Evolutionary conservation across 108 stramenopile genomes (phyloP).

Genomic region (Cyclotella sp.): DNA sequence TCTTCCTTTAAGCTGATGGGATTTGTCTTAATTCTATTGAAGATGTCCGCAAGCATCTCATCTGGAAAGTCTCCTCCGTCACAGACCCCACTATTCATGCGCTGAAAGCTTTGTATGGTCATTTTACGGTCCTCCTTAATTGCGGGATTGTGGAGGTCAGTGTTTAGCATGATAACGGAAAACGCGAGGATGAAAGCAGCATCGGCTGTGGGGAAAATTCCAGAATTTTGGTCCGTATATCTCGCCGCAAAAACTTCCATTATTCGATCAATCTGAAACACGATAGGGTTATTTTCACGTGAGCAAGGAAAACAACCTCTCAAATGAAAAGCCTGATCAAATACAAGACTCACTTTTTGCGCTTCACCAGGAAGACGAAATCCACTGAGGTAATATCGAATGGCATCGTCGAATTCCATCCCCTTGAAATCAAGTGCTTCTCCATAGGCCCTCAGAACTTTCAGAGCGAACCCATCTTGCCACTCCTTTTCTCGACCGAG

Average conservation of each 20-base stretch:
- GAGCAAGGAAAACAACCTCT: neutral
- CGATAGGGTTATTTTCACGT: conserved; percentile 5
- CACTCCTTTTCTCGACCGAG: conserved; percentile 95
- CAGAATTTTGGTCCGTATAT: conserved; percentile 87
- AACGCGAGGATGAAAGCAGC: conserved; percentile 97
- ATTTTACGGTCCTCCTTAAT: conserved; percentile 93
- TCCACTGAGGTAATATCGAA: conserved; percentile 94
- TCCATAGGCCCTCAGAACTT: conserved; percentile 93
- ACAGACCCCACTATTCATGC: conserved; percentile 97
- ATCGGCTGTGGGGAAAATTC: conserved; percentile 93
- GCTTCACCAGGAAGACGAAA: conserved; percentile 99
- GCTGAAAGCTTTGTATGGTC: conserved; percentile 94
- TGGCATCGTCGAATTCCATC: conserved; percentile 93
- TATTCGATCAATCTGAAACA: conserved; percentile 93
- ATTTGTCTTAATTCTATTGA: conserved; percentile 91
- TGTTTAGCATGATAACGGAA: conserved; percentile 99
- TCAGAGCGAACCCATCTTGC: conserved; percentile 87
- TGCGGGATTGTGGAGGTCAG: conserved; percentile 98
- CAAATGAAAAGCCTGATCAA: neutral
- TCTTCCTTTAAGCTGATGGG: conserved; percentile 98
- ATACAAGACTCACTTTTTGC: conserved; percentile 80
- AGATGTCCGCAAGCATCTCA: conserved; percentile 90
- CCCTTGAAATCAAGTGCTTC: conserved; percentile 90
- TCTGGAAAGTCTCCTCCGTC: conserved; percentile 94
- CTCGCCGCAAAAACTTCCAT: conserved; percentile 99